These are phyloP conservation scores for Taxillus chinensis DNA, from an alignment of 164 flowering plant genomes.

Conservation along the genomic window DNA sequence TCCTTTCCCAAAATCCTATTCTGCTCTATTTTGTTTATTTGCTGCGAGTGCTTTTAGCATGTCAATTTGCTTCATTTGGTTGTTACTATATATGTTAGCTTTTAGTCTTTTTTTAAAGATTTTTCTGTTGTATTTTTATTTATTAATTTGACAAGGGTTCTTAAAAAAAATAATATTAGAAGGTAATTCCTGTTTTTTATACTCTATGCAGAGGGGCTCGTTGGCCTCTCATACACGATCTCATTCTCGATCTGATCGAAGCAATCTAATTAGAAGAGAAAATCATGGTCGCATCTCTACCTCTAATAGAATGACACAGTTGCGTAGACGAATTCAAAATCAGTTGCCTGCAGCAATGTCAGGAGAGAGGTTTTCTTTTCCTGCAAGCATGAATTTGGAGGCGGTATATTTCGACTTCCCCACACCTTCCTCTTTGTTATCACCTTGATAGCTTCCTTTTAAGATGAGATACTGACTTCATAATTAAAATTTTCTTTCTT, in stretches of 20 bases:
- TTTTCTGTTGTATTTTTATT: too few species aligned
- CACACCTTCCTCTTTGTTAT: neutral
- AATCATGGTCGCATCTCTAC: conserved; percentile 27
- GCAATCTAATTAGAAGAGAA: conserved; percentile 32
- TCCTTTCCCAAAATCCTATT: too few species aligned
- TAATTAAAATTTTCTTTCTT: too few species aligned
- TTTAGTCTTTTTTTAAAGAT: too few species aligned
- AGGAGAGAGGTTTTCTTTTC: conserved; percentile 38
- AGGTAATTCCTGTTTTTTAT: neutral
- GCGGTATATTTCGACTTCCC: conserved; percentile 36
- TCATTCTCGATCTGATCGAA: conserved; percentile 23
- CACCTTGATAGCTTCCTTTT: too few species aligned
- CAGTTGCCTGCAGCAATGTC: conserved; percentile 27
- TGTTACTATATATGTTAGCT: too few species aligned
- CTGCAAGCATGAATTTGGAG: conserved; percentile 61
- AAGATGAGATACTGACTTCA: too few species aligned
- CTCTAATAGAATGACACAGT: conserved; percentile 36
- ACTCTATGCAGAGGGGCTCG: conserved; percentile 27
- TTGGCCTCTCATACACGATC: conserved; percentile 24
- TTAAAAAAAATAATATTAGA: neutral
- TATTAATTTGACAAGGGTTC: too few species aligned
- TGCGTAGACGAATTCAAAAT: conserved; percentile 28
- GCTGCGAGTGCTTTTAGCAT: too few species aligned
- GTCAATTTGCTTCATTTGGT: too few species aligned
- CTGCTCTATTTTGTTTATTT: too few species aligned